Evolutionary conservation across 2,329 filamentous ascomycete species (phyloP), one percentile per base, ranked within the genome.

Genomic region (Cladophialophora carrionii): DNA sequence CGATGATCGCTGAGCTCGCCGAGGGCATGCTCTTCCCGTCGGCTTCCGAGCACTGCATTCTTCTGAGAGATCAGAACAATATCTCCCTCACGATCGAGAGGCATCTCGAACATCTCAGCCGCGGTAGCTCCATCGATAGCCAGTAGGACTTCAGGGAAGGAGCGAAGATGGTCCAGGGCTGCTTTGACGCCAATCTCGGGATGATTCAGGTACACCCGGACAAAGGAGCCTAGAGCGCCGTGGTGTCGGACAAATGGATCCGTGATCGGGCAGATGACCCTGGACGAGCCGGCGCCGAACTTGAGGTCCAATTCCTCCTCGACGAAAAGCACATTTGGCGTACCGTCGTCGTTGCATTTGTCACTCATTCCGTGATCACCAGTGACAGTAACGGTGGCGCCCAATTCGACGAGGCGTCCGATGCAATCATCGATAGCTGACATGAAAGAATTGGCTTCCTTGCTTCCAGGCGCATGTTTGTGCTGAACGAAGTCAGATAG

Each of bases 401-500:
- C 77, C 4, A 79, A 63, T 9, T 72, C 66, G 7, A 73, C 70
- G 14, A 80, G 68, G 41, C 68, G 70, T n/a, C 73, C 71, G 20
- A 80, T 51, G 1, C 75, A 70, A 0, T 65, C 34, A 61, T 80
- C 79, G 20, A 81, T 68, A 0, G 67, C 70, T 2, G 65, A 56
- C 71, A 80, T 71, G 64, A 80, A 80, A 0, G 74, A 72, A 56
- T 79, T 72, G n/a, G 79, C 72, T 53, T 77, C 77, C 17, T 72
- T 65, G 9, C 70, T 71, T 2, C 76, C 74, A 3, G 79, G 79
- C 0, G 76, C 75, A 68, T 80, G 68, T 60, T 79, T 80, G 66
- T 81, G 79, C 69, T 81, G 79, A n/a, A 81, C 73, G 58, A 74
- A 81, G 65, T 81, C 79, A 2, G 79, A 81, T 1, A 81, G 70